These are phyloP conservation scores for Scortechinia acanthostroma DNA, from an alignment of 2,329 filamentous ascomycete genomes.

Conservation along the genomic window DNA sequence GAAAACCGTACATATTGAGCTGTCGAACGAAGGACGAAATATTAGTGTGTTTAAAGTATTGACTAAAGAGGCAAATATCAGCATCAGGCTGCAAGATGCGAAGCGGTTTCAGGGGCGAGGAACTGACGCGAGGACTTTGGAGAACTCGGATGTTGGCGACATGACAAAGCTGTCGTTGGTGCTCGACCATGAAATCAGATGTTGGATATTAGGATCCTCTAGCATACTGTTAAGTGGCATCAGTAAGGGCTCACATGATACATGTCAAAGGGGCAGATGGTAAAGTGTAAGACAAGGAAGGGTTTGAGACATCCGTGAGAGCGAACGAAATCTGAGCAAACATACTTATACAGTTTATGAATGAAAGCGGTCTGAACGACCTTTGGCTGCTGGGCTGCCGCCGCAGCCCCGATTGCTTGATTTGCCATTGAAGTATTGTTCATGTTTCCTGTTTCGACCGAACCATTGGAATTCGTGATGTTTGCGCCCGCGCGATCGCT, in stretches of 20 bases:
- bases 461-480: conserved; percentile 19
- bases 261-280: conserved; percentile 3
- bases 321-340: conserved; percentile 6
- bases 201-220: conserved; percentile 85
- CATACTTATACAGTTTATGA: conserved; percentile 96
- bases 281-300: too few species aligned
- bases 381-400: conserved; percentile 85
- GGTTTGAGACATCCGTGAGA: too few species aligned
- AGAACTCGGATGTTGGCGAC: conserved; percentile 94
- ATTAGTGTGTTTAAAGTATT: conserved; percentile 99
- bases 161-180: conserved; percentile 97
- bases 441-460: conserved; percentile 23
- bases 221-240: conserved; percentile 69
- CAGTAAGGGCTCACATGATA: conserved; percentile 1
- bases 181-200: conserved; percentile 92
- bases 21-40: conserved; percentile 97
- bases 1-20: conserved; percentile 98
- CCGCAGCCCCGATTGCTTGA: conserved; percentile 46
- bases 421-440: conserved; percentile 14
- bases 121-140: conserved; percentile 90
- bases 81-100: conserved; percentile 10
- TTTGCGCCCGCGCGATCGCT: conserved; percentile 7
- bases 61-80: conserved; percentile 45
- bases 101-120: conserved; percentile 8
- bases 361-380: conserved; percentile 98